These are phyloP conservation scores for Lycium ferocissimum DNA, from an alignment of 257 asterid genomes.

Conservation along the genomic window DNA sequence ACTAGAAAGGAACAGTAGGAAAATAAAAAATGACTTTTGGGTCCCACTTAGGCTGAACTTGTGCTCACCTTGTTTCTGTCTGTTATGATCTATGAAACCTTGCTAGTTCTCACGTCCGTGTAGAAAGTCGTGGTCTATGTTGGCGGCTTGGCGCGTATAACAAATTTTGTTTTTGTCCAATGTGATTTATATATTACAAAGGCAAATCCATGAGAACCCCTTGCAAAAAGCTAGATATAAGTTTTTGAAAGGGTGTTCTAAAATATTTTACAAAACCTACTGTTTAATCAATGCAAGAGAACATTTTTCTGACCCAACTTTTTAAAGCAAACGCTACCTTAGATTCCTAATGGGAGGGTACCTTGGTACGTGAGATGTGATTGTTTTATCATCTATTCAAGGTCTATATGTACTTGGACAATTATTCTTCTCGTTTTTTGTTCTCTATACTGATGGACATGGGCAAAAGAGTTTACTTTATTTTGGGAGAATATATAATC, in stretches of 20 bases:
- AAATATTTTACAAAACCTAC: background rate
- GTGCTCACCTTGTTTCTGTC: background rate
- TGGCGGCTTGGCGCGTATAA: background rate
- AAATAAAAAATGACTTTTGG: background rate
- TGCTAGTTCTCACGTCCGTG: background rate
- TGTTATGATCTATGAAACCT: no score
- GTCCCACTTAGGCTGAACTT: no score
- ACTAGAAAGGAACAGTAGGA: background rate
- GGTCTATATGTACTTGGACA: background rate
- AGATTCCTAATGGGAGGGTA: background rate
- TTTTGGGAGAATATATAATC: background rate
- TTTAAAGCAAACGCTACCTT: constrained; percentile 9
- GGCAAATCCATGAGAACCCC: background rate
- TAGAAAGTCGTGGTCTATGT: background rate
- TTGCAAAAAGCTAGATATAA: background rate
- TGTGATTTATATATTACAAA: background rate
- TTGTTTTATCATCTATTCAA: background rate
- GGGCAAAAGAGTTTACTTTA: background rate
- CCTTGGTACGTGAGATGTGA: background rate
- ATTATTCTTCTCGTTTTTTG: background rate
- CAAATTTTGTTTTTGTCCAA: background rate
- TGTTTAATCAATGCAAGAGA: background rate
- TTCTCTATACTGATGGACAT: background rate
- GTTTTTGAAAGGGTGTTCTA: background rate
- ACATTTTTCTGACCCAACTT: background rate